Conservation (phyloP, 2,329 filamentous ascomycete genomes). For the Fusarium sp. region DNA sequence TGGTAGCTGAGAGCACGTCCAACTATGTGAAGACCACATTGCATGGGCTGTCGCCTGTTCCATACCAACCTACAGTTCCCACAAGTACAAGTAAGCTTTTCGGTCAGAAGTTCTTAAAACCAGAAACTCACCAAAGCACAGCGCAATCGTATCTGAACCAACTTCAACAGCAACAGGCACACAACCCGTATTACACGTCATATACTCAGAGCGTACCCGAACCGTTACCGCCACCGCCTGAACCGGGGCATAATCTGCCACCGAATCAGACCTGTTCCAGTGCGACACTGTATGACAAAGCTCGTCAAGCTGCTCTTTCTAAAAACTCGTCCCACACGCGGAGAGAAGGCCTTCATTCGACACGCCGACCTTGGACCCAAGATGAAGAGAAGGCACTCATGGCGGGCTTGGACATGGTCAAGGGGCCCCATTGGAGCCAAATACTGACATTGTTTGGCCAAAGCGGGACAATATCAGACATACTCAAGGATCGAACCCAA, state of each 20-base stretch:
- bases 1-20: constrained; percentile 58
- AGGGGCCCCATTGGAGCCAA: constrained; percentile 93
- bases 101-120: not conserved
- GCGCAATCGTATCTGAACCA: constrained; percentile 54
- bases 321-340: constrained; percentile 66
- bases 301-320: constrained; percentile 67
- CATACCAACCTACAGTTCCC: constrained; percentile 57
- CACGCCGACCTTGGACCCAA: constrained; percentile 84
- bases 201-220: constrained; percentile 53
- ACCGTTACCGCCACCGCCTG: constrained; percentile 45
- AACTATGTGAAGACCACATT: constrained; percentile 59
- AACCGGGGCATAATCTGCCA: constrained; percentile 57
- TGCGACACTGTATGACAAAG: constrained; percentile 66
- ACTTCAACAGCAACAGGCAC: constrained; percentile 53
- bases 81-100: constrained; percentile 51
- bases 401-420: constrained; percentile 87
- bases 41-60: constrained; percentile 56
- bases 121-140: constrained; percentile 48
- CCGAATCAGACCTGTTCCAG: constrained; percentile 68
- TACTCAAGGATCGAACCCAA: constrained; percentile 88
- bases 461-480: constrained; percentile 81
- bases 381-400: constrained; percentile 92
- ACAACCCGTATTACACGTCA: constrained; percentile 50
- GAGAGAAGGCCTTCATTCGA: constrained; percentile 68
- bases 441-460: constrained; percentile 86